Percentiles rank a stretch among this genome's conserved stretches.
Conservation (phyloP, 192 early-diverging fungal genomes). For the Entrophospora sp. region DNA sequence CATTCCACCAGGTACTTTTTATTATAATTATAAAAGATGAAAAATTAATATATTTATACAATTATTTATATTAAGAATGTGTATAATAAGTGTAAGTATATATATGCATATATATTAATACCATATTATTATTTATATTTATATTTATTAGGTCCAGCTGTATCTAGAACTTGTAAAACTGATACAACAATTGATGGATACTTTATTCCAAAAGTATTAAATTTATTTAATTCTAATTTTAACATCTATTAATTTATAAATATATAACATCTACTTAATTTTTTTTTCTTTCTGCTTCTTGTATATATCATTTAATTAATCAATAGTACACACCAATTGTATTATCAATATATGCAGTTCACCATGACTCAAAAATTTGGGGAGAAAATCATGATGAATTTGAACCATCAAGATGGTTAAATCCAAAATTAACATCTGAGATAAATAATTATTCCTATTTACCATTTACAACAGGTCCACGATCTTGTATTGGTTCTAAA, state of each 20-base stretch:
- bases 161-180: constrained; percentile 26
- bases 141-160: constrained; percentile 38
- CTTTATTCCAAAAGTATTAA: constrained; percentile 41
- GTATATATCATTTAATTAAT: no score
- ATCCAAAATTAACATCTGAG: constrained; percentile 23
- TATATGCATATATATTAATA: no score
- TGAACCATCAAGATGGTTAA: constrained; percentile 43
- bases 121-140: no score
- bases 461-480: constrained; percentile 42
- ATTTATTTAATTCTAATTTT: no score
- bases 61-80: no score
- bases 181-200: constrained; percentile 33
- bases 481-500: constrained; percentile 46
- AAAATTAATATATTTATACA: no score
- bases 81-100: no score
- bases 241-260: no score
- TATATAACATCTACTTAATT: no score
- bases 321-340: constrained; percentile 29
- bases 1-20: constrained; percentile 43
- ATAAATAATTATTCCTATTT: constrained; percentile 23
- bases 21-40: no score
- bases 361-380: constrained; percentile 34
- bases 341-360: constrained; percentile 29
- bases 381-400: constrained; percentile 43
- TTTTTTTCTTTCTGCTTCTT: no score